Evolutionary conservation across 73 alveolate species (phyloP).

Genomic region (Paramecium caudatum): DNA sequence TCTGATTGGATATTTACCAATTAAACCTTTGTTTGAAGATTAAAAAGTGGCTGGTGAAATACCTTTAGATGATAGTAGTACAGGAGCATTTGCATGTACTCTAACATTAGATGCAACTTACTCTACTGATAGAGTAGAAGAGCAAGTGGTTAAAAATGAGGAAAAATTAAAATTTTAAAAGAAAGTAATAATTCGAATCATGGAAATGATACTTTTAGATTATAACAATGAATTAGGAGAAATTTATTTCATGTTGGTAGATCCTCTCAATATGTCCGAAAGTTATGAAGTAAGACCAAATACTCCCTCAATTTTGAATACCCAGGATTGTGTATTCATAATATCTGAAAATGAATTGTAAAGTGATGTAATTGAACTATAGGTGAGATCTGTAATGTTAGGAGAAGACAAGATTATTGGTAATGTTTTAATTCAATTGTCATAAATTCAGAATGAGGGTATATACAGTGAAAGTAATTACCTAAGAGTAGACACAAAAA

Average conservation of each 20-base stretch:
- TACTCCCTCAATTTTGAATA: slow-evolving; percentile 18
- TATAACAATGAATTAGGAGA: slow-evolving; percentile 60
- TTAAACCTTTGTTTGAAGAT: slow-evolving; percentile 26
- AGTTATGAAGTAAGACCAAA: background rate
- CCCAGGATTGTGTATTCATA: slow-evolving; percentile 44
- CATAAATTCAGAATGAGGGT: slow-evolving; percentile 28
- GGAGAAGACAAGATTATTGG: slow-evolving; percentile 61
- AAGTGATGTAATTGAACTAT: slow-evolving; percentile 57
- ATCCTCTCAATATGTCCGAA: slow-evolving; percentile 42
- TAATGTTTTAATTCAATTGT: background rate
- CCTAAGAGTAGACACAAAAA: slow-evolving; percentile 13
- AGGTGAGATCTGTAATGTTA: slow-evolving; percentile 51
- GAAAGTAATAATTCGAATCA: slow-evolving; percentile 1
- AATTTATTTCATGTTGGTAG: slow-evolving; percentile 54
- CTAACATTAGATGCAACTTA: background rate
- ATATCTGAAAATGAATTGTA: slow-evolving; percentile 8
- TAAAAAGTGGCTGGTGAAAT: slow-evolving; percentile 11
- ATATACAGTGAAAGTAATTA: slow-evolving; percentile 48
- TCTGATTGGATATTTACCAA: slow-evolving; percentile 51
- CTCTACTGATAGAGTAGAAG: slow-evolving; percentile 23
- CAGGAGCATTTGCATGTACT: slow-evolving; percentile 30
- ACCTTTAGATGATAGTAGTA: slow-evolving; percentile 56
- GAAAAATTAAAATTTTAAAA: slow-evolving; percentile 22
- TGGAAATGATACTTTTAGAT: slow-evolving; percentile 44
- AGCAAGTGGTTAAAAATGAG: background rate